Evolutionary conservation across 768 basidiomycete genomes (phyloP), one percentile per base, ranked within the genome.

Genomic region (Terana coerulea): DNA sequence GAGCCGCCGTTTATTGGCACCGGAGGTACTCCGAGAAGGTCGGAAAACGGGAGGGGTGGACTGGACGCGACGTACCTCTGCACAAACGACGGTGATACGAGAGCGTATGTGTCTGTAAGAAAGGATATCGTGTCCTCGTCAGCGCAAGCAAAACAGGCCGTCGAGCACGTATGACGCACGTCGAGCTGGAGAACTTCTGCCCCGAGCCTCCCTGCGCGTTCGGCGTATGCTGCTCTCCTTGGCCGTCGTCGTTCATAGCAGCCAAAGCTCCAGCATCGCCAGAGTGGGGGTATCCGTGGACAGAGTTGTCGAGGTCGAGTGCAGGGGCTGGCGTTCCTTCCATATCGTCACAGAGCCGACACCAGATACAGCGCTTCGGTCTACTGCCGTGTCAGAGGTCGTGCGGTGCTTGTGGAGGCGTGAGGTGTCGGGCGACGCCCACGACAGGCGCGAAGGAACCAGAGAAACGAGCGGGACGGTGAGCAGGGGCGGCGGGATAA

Each of bases 1-100:
- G n/a, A n/a, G n/a, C n/a, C n/a, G n/a, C n/a, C n/a, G n/a, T 8
- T 21, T 7, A 19, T 17, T 31, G 41, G 12, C 15, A 6, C 17
- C 35, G 14, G 29, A 24, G 26, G 41, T 43, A 19, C 21, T 46
- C 45, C 45, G 45, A 46, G 29, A 46, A 46, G 34, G 31, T 46
- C 45, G 45, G 45, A 30, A 22, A 46, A 33, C n/a, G 15, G n/a
- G 14, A 19, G 14, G 12, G 40, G n/a, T 14, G 22, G 29, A 12
- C 17, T n/a, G n/a, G 30, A 6, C 11, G 24, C 33, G 25, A 59
- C 76, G 28, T 29, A 87, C 87, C 81, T 90, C 88, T 64, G 84
- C 88, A 57, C 87, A 89, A 5, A 89, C 87, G 29, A 89, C 86
- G 37, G 87, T 89, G 56, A 88, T 81, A 43, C 87, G 78, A 1